These are phyloP conservation scores for Volvox reticuliferus DNA, from an alignment of 139 green algal genomes.

Conservation along the genomic window DNA sequence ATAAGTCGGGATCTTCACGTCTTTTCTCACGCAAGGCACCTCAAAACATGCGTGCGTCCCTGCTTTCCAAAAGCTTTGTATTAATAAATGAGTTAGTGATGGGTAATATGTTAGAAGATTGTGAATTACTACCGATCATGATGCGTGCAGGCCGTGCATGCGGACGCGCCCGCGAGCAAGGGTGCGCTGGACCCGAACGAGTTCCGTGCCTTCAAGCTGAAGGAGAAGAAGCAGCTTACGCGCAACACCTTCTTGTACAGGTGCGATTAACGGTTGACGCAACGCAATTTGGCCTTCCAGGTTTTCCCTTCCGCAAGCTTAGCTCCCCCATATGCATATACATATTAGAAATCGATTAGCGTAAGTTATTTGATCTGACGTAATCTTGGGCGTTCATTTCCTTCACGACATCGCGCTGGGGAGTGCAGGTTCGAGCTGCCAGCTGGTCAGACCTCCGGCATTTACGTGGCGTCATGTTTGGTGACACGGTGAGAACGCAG, in stretches of 20 bases:
- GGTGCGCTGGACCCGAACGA: constrained; percentile 40
- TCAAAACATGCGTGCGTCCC: no score
- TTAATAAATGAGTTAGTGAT: no score
- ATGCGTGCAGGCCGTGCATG: background rate
- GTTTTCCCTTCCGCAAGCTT: background rate
- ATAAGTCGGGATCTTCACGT: no score
- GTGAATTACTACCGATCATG: no score
- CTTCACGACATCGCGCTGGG: background rate
- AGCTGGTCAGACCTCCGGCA: constrained; percentile 39
- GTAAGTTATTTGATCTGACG: no score
- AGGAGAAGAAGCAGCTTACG: constrained; percentile 61
- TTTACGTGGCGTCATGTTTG: constrained; percentile 45
- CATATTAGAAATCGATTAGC: no score
- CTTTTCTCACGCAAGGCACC: no score
- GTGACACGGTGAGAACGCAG: constrained; percentile 38
- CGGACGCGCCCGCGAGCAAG: constrained; percentile 9
- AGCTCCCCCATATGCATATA: background rate
- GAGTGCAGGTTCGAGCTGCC: constrained; percentile 57
- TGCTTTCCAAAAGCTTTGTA: no score
- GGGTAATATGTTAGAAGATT: no score
- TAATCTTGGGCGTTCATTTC: background rate
- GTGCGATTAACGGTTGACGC: background rate
- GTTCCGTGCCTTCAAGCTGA: constrained; percentile 49
- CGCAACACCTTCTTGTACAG: constrained; percentile 55
- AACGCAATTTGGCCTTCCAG: background rate